A percentile compares a stretch with the other conserved stretches of the same genome.
Evolutionary conservation across 2,329 filamentous ascomycete species (phyloP).

Genomic region (Camillea tinctor): DNA sequence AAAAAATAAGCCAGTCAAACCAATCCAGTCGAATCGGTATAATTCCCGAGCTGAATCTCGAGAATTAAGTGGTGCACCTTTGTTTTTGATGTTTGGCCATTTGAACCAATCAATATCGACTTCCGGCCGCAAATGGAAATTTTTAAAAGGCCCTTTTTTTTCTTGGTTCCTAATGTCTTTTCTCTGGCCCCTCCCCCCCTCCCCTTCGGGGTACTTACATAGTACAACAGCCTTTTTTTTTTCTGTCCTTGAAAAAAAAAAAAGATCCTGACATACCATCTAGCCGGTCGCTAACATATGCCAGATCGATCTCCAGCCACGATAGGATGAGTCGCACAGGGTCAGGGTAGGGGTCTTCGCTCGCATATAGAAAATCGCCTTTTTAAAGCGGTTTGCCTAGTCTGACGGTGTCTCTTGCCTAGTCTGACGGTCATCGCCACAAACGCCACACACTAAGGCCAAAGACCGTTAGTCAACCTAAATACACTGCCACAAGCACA

Average conservation of each 20-base stretch:
- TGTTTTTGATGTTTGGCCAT: neutral
- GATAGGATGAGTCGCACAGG: neutral
- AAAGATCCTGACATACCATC: neutral
- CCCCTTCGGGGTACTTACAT: neutral
- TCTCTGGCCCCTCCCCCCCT: neutral
- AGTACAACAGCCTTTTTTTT: neutral
- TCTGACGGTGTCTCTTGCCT: too few relatives aligned
- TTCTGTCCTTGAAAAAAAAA: too few relatives aligned
- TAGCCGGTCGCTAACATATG: neutral
- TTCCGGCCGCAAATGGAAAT: constrained; percentile 28
- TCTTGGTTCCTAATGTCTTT: constrained; percentile 1
- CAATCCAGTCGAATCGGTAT: constrained; percentile 15
- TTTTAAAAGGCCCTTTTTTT: constrained; percentile 1
- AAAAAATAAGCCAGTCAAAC: neutral
- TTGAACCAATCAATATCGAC: constrained; percentile 27
- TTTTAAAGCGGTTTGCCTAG: too few relatives aligned
- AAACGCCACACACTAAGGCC: too few relatives aligned
- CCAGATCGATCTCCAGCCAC: neutral
- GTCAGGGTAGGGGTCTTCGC: neutral
- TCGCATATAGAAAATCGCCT: neutral
- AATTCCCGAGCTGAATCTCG: constrained; percentile 19
- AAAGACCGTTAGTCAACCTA: too few relatives aligned
- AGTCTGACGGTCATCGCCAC: too few relatives aligned
- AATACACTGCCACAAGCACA: too few relatives aligned
- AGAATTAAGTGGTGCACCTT: constrained; percentile 12